phyloP scores from a whole-genome alignment of 306 rosid species.

The barrel medic (Medicago truncatula) region DNA sequence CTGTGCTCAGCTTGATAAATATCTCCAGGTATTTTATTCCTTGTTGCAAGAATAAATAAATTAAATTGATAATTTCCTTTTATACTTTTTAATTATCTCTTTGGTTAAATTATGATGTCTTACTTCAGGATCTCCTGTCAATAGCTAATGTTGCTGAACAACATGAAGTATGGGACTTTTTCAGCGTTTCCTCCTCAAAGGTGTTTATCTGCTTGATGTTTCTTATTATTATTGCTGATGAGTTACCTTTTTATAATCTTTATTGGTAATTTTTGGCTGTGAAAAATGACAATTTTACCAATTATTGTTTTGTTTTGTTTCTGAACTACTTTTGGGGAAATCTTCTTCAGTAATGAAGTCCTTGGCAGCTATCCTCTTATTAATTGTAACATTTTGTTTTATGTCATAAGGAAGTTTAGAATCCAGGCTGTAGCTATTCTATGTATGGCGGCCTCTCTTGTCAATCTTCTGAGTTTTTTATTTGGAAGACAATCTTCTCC shows the following conservation, averaged over 20 bases:
- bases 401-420: conserved; percentile 29
- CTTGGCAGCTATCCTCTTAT: conserved; percentile 78
- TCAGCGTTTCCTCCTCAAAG: conserved; percentile 91
- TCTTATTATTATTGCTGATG: conserved; percentile 32
- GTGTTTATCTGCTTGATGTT: conserved; percentile 53
- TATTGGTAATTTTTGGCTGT: conserved; percentile 19
- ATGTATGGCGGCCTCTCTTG: conserved; percentile 18
- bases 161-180: conserved; percentile 97
- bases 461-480: neutral
- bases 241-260: conserved; percentile 4
- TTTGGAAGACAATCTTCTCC: neutral
- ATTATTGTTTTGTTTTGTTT: conserved; percentile 19
- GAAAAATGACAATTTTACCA: conserved; percentile 38
- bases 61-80: neutral
- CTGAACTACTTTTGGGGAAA: conserved; percentile 91
- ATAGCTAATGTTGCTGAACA: conserved; percentile 95
- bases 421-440: conserved; percentile 20
- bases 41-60: conserved; percentile 24
- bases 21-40: conserved; percentile 73
- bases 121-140: conserved; percentile 82
- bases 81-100: conserved; percentile 5
- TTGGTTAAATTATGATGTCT: conserved; percentile 40
- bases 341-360: conserved; percentile 92
- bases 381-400: conserved; percentile 45
- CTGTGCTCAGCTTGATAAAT: conserved; percentile 94